Conservation (phyloP, 441 rosid species). For the Mallotus repandus region DNA sequence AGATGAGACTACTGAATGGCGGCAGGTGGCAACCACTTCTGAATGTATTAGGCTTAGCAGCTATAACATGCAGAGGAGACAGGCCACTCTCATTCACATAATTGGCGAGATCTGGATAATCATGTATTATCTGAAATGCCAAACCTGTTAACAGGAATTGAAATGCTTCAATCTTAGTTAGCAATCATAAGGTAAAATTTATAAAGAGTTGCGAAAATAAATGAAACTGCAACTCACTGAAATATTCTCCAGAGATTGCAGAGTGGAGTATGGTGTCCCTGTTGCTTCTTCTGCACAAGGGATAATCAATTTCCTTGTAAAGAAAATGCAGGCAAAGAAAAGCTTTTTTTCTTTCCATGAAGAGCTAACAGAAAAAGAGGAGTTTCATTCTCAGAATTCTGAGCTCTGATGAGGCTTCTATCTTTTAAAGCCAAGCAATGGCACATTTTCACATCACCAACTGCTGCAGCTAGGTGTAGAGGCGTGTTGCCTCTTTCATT, state of each 20-base stretch:
- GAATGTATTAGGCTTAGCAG: slow-evolving; percentile 19
- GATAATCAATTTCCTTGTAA: slow-evolving; percentile 5
- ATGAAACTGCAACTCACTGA: slow-evolving; percentile 20
- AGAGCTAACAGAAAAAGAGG: slow-evolving; percentile 24
- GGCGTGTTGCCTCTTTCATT: slow-evolving; percentile 44
- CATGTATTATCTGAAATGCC: slow-evolving; percentile 14
- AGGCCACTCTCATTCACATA: slow-evolving; percentile 10
- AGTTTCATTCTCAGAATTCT: slow-evolving; percentile 29
- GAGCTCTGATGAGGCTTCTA: neutral
- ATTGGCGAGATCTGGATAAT: slow-evolving; percentile 9
- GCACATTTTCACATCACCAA: slow-evolving; percentile 36
- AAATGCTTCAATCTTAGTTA: neutral
- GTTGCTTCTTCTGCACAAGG: neutral
- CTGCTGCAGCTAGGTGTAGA: slow-evolving; percentile 36
- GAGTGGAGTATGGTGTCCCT: slow-evolving; percentile 44
- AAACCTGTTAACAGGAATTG: slow-evolving; percentile 11
- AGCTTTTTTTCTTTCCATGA: slow-evolving; percentile 30
- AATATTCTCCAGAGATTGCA: slow-evolving; percentile 37
- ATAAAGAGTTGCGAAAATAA: neutral
- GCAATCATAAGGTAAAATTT: neutral
- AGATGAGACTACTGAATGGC: slow-evolving; percentile 8
- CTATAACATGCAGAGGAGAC: slow-evolving; percentile 25
- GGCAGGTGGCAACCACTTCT: slow-evolving; percentile 13
- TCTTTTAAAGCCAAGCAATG: slow-evolving; percentile 1
- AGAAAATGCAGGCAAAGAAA: slow-evolving; percentile 32